These are phyloP conservation scores for Apiospora aurea DNA, from an alignment of 2,329 filamentous ascomycete genomes.

Conservation along the genomic window DNA sequence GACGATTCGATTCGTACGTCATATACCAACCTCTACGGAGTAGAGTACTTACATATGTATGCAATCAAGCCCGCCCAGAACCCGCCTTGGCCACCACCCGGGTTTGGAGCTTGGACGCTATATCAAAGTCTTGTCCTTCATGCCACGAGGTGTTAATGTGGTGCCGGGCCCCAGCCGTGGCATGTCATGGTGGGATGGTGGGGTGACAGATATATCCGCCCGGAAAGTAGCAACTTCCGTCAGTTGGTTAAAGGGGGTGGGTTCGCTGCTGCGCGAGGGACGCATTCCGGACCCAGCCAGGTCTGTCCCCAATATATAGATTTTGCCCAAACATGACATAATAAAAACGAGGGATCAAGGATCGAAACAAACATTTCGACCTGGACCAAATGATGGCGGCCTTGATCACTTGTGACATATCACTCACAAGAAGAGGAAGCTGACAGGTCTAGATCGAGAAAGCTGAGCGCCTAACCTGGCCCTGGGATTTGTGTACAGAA, in stretches of 20 bases:
- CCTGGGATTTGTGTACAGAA: not conserved
- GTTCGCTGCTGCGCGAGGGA: not conserved
- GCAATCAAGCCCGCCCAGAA: not conserved
- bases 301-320: not conserved
- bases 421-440: not conserved
- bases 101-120: conserved; percentile 24
- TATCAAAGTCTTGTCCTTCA: conserved; percentile 29
- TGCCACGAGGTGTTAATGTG: conserved; percentile 9
- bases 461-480: not conserved
- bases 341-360: conserved; percentile 3
- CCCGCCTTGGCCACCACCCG: not conserved
- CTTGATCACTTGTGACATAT: conserved; percentile 1
- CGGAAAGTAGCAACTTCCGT: conserved; percentile 11
- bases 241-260: conserved; percentile 10
- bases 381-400: not conserved
- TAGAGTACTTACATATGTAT: not conserved
- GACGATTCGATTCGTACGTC: conserved; percentile 19
- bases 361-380: not conserved
- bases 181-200: conserved; percentile 16
- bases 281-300: not conserved
- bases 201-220: not conserved
- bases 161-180: not conserved
- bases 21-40: not conserved
- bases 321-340: not conserved
- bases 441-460: not conserved